These are phyloP conservation scores for Xylaria nigripes DNA, from an alignment of 495 filamentous ascomycete species.

Conservation along the genomic window DNA sequence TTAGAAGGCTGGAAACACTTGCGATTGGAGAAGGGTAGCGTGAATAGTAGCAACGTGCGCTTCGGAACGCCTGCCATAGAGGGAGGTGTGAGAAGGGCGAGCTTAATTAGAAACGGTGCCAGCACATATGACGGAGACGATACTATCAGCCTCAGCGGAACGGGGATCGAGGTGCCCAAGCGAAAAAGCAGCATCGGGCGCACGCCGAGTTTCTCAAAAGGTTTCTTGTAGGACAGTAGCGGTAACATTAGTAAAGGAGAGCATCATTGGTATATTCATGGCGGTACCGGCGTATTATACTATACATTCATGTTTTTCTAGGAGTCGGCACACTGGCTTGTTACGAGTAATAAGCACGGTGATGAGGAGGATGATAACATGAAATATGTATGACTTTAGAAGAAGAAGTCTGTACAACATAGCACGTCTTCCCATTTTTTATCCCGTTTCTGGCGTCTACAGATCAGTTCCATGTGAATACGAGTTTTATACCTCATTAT, in stretches of 20 bases:
- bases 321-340: not conserved
- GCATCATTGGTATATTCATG: conserved; percentile 6
- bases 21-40: conserved; percentile 51
- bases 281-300: not conserved
- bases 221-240: conserved; percentile 36
- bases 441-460: too few species aligned
- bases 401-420: not conserved
- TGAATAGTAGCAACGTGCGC: conserved; percentile 26
- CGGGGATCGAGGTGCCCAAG: conserved; percentile 41
- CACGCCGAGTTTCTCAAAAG: conserved; percentile 46
- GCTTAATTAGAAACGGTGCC: conserved; percentile 30
- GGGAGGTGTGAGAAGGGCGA: conserved; percentile 22
- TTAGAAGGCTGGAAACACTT: conserved; percentile 76
- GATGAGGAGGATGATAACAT: not conserved
- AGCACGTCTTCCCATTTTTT: not conserved
- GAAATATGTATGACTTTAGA: not conserved
- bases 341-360: not conserved
- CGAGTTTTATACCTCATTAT: too few species aligned
- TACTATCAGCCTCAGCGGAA: conserved; percentile 20
- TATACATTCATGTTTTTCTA: not conserved
- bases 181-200: conserved; percentile 49
- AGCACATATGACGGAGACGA: conserved; percentile 23
- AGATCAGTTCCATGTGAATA: too few species aligned
- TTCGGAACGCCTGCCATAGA: conserved; percentile 25
- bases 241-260: not conserved